Conservation (phyloP, 2,329 filamentous ascomycete genomes). For the Cladosporium cucumerinum region DNA sequence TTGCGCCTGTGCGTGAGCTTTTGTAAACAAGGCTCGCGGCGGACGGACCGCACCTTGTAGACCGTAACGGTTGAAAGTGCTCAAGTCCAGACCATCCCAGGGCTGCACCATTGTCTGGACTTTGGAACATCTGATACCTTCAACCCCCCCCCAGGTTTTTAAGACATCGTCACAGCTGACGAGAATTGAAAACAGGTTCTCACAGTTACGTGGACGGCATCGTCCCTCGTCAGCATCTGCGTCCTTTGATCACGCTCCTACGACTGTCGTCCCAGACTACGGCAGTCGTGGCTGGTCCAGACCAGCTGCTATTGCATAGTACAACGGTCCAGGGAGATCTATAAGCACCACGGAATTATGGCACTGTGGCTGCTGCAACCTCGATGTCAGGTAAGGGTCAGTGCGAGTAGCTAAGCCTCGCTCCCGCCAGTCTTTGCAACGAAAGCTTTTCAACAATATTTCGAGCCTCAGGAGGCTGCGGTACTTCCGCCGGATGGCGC, state of each 20-base stretch:
- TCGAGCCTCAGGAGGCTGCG: neutral
- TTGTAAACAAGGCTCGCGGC: neutral
- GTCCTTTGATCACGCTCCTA: neutral
- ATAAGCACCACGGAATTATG: neutral
- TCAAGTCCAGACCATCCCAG: slow-evolving; percentile 3
- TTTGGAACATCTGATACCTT: slow-evolving; percentile 4
- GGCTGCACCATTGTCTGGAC: slow-evolving; percentile 7
- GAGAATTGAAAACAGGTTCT: neutral
- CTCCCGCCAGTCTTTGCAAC: neutral
- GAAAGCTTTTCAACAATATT: neutral
- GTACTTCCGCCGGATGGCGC: neutral
- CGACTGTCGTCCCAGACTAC: neutral
- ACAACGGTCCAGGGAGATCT: neutral
- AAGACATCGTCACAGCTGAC: slow-evolving; percentile 9
- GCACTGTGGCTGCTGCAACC: neutral
- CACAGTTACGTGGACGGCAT: neutral
- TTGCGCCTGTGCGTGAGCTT: neutral
- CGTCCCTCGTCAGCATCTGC: neutral
- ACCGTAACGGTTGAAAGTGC: neutral
- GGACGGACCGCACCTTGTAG: slow-evolving; percentile 6
- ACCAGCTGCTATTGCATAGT: neutral
- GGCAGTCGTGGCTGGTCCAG: neutral
- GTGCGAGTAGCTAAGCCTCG: slow-evolving; percentile 1
- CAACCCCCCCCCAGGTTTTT: neutral
- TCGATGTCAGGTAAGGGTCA: neutral